Evolutionary conservation across 169 alveolate species (phyloP).

Genomic region (Plasmodium malariae): DNA sequence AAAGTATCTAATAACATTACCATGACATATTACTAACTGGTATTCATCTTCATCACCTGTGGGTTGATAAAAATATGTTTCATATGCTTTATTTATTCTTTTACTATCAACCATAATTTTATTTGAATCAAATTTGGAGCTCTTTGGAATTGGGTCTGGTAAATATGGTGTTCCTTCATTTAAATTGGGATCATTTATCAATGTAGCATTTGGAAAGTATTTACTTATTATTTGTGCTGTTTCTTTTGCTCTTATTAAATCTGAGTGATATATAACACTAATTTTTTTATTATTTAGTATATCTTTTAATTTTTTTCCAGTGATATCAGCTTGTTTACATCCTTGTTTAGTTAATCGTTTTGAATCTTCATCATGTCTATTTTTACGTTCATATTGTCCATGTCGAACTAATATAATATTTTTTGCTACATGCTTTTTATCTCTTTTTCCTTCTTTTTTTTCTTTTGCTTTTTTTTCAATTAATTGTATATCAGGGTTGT

Average conservation of each 20-base stretch:
- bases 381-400: conserved; percentile 78
- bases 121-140: conserved; percentile 77
- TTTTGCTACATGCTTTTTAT: conserved; percentile 57
- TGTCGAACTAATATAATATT: conserved; percentile 81
- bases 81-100: conserved; percentile 80
- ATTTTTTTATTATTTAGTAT: conserved; percentile 55
- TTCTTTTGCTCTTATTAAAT: conserved; percentile 81
- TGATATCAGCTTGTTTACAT: conserved; percentile 79
- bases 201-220: conserved; percentile 79
- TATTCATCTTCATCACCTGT: conserved; percentile 76
- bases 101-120: conserved; percentile 77
- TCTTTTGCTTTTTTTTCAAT: conserved; percentile 27
- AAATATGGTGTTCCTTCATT: conserved; percentile 83
- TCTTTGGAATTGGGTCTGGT: conserved; percentile 80
- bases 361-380: conserved; percentile 72
- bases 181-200: conserved; percentile 80
- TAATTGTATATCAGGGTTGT: conserved; percentile 39
- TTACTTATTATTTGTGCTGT: conserved; percentile 81
- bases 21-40: conserved; percentile 81
- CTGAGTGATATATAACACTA: conserved; percentile 81
- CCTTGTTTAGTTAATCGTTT: conserved; percentile 79
- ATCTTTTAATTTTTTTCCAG: conserved; percentile 78
- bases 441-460: conserved; percentile 67
- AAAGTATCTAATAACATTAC: conserved; percentile 81
- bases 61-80: conserved; percentile 77